These are phyloP conservation scores for Reticulascus tulasneorum DNA, from an alignment of 2,329 filamentous ascomycete genomes.

Conservation along the genomic window DNA sequence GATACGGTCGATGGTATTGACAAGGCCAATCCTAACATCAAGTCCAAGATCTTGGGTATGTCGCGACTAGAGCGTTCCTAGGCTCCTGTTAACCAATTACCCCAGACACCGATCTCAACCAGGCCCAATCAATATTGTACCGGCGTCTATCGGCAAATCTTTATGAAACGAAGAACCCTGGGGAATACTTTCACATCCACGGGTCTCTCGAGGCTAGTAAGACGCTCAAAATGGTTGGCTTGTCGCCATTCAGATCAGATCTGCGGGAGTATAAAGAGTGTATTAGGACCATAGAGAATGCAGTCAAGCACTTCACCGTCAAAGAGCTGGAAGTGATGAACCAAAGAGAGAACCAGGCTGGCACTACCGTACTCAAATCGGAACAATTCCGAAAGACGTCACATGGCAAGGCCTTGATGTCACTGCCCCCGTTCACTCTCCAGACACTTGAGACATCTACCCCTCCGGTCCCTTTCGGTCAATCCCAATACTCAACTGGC, in stretches of 20 bases:
- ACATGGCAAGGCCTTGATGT: constrained; percentile 35
- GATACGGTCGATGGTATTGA: constrained; percentile 50
- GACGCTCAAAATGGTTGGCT: constrained; percentile 60
- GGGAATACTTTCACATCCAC: constrained; percentile 64
- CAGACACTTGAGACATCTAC: constrained; percentile 39
- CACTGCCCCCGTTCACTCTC: constrained; percentile 36
- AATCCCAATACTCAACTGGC: neutral
- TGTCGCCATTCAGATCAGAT: constrained; percentile 54
- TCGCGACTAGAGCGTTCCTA: constrained; percentile 1
- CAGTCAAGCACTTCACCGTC: constrained; percentile 46
- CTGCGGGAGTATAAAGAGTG: constrained; percentile 51
- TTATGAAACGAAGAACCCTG: constrained; percentile 56
- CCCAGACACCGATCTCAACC: constrained; percentile 60
- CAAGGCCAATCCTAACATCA: constrained; percentile 43
- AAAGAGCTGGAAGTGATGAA: constrained; percentile 51
- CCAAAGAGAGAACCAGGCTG: constrained; percentile 46
- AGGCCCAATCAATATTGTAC: constrained; percentile 62
- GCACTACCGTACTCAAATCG: constrained; percentile 48
- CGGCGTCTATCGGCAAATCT: constrained; percentile 63
- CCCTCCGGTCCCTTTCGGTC: constrained; percentile 33
- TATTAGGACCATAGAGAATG: constrained; percentile 49
- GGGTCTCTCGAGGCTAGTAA: constrained; percentile 62
- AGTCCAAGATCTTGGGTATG: constrained; percentile 19
- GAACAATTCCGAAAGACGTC: constrained; percentile 48
- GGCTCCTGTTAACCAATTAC: neutral